phyloP scores from a whole-genome alignment of 2,329 filamentous ascomycete species.

The Aspergillus intermedius region DNA sequence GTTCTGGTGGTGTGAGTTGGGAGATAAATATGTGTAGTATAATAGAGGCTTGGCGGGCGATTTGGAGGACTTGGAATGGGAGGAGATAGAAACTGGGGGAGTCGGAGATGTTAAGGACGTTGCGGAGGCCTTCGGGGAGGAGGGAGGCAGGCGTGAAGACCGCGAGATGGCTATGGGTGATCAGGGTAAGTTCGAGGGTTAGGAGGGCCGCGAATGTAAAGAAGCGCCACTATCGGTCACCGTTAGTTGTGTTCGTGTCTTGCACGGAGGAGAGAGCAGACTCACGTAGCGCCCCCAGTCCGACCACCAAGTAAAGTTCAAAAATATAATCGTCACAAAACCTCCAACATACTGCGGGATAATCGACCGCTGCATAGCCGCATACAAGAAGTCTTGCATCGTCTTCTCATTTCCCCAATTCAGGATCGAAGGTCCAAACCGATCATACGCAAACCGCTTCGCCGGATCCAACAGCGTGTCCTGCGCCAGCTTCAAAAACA shows the following conservation, averaged over 20 bases:
- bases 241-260: slow-evolving; percentile 14
- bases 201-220: slow-evolving; percentile 49
- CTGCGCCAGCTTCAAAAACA: slow-evolving; percentile 74
- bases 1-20: slow-evolving; percentile 66
- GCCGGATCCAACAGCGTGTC: slow-evolving; percentile 74
- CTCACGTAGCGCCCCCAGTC: slow-evolving; percentile 42
- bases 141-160: slow-evolving; percentile 30
- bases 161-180: slow-evolving; percentile 45
- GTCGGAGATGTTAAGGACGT: slow-evolving; percentile 33
- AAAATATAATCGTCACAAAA: slow-evolving; percentile 27
- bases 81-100: slow-evolving; percentile 49
- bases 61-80: slow-evolving; percentile 74
- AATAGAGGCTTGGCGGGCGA: slow-evolving; percentile 69
- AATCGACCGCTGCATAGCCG: slow-evolving; percentile 51
- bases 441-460: slow-evolving; percentile 79
- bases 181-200: slow-evolving; percentile 51
- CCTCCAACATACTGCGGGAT: slow-evolving; percentile 35
- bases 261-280: slow-evolving; percentile 15
- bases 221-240: slow-evolving; percentile 41
- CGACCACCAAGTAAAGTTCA: slow-evolving; percentile 38
- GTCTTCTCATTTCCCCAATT: slow-evolving; percentile 53
- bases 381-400: slow-evolving; percentile 64
- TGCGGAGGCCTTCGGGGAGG: slow-evolving; percentile 24
- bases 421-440: slow-evolving; percentile 69
- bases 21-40: slow-evolving; percentile 77